phyloP scores from a whole-genome alignment of 768 basidiomycete genomes.

The Phylloporus rhodoxanthus region DNA sequence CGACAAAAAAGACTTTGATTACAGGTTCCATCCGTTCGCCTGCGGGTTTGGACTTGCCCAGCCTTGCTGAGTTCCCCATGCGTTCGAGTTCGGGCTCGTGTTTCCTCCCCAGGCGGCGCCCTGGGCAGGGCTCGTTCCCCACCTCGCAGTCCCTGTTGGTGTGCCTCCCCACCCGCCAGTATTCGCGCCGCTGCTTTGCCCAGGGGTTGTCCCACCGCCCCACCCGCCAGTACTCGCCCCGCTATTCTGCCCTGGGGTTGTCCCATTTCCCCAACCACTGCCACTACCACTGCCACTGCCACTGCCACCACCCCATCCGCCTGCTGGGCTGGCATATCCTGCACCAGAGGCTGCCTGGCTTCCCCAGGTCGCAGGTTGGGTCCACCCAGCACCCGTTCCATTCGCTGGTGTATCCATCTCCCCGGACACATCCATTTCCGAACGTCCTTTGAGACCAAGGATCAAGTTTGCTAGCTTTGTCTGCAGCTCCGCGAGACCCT shows the following conservation, averaged over 20 bases:
- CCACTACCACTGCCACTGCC: slow-evolving; percentile 3
- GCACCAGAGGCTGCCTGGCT: slow-evolving; percentile 29
- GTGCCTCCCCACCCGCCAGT: slow-evolving; percentile 19
- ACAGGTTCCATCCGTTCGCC: slow-evolving; percentile 50
- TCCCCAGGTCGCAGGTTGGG: slow-evolving; percentile 22
- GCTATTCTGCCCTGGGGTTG: slow-evolving; percentile 24
- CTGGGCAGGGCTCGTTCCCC: slow-evolving; percentile 31
- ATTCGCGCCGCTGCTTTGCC: slow-evolving; percentile 20
- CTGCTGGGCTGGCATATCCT: slow-evolving; percentile 28
- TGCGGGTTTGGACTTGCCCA: slow-evolving; percentile 48
- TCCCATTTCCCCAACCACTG: slow-evolving; percentile 16
- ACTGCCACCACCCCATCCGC: slow-evolving; percentile 24
- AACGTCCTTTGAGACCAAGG: slow-evolving; percentile 61
- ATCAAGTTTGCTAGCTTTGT: slow-evolving; percentile 77
- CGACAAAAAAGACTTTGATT: background rate
- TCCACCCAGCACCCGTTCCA: slow-evolving; percentile 21
- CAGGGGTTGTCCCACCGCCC: slow-evolving; percentile 25
- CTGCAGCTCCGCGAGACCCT: slow-evolving; percentile 77
- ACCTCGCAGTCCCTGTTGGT: slow-evolving; percentile 23
- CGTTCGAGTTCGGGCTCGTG: slow-evolving; percentile 26
- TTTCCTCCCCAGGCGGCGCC: slow-evolving; percentile 33
- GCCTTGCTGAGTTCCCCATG: slow-evolving; percentile 35
- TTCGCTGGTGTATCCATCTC: slow-evolving; percentile 32
- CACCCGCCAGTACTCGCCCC: slow-evolving; percentile 18
- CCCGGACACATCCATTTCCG: slow-evolving; percentile 48